phyloP scores from a whole-genome alignment of 1,139 yeast genomes.

The Saccharomycopsis phalli region DNA sequence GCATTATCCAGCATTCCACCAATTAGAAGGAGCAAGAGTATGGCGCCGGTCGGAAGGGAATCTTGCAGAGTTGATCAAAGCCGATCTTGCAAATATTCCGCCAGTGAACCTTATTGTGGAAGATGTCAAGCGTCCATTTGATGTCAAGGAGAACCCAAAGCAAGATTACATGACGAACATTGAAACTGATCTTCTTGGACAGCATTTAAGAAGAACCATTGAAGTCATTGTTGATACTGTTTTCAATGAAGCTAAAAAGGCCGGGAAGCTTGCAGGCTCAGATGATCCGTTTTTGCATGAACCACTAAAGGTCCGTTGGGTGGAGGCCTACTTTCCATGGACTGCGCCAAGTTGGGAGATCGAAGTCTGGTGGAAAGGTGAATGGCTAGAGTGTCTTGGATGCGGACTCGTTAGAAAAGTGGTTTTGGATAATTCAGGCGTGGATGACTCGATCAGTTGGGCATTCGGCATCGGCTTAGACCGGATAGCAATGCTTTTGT shows the following conservation, averaged over 20 bases:
- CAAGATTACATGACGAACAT: slow-evolving; percentile 64
- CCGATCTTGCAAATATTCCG: slow-evolving; percentile 62
- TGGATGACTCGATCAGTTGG: slow-evolving; percentile 74
- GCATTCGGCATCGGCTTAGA: slow-evolving; percentile 97
- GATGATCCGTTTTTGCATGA: slow-evolving; percentile 55
- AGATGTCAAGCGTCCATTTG: slow-evolving; percentile 55
- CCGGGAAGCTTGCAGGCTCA: slow-evolving; percentile 61
- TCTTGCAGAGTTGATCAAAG: slow-evolving; percentile 34
- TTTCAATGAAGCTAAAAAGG: slow-evolving; percentile 62
- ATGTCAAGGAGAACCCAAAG: slow-evolving; percentile 63
- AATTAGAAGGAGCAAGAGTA: slow-evolving; percentile 90
- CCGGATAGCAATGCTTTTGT: slow-evolving; percentile 89
- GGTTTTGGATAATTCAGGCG: slow-evolving; percentile 66
- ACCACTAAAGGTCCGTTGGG: slow-evolving; percentile 88
- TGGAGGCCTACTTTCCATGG: slow-evolving; percentile 96
- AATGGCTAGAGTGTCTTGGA: slow-evolving; percentile 97
- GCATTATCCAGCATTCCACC: slow-evolving; percentile 96
- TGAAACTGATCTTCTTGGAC: slow-evolving; percentile 61
- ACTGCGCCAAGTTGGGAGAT: slow-evolving; percentile 98
- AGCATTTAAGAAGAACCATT: slow-evolving; percentile 76
- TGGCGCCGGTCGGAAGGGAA: slow-evolving; percentile 52
- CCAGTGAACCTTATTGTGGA: slow-evolving; percentile 60
- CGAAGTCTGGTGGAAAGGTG: slow-evolving; percentile 98
- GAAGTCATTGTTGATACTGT: slow-evolving; percentile 79
- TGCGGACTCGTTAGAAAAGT: slow-evolving; percentile 84